Percentiles rank a stretch among this genome's conserved stretches.
These are phyloP conservation scores for Fusarium poae DNA, from an alignment of 2,329 filamentous ascomycete genomes.

Conservation along the genomic window DNA sequence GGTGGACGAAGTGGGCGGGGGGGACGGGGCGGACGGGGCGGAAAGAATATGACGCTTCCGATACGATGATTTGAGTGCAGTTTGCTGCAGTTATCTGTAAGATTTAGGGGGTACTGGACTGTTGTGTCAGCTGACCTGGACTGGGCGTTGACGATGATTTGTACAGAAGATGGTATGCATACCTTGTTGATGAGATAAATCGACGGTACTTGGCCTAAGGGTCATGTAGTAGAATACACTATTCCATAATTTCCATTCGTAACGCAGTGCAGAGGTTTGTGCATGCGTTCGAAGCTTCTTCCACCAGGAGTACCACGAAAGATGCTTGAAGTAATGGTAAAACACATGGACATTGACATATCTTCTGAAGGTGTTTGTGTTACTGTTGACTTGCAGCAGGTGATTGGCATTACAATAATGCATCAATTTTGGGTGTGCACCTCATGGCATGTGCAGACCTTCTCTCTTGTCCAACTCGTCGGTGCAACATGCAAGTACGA, in stretches of 20 bases:
- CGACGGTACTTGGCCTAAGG: too few species aligned
- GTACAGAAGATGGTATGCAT: not conserved
- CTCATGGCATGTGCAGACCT: not conserved
- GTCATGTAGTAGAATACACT: too few species aligned
- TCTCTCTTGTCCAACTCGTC: not conserved
- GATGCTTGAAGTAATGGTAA: not conserved
- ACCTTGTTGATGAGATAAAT: not conserved
- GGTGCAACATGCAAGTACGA: not conserved
- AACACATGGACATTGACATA: not conserved
- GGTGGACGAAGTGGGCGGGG: constrained; percentile 21
- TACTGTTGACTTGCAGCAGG: not conserved
- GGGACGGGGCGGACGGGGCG: constrained; percentile 17
- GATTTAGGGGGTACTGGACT: not conserved
- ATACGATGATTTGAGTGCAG: constrained; percentile 28
- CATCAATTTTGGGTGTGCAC: not conserved
- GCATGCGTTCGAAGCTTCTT: not conserved
- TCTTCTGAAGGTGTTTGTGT: not conserved
- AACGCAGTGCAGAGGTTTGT: not conserved
- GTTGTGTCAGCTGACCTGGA: not conserved
- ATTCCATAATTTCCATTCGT: too few species aligned
- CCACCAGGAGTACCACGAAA: not conserved
- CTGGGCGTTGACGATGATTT: not conserved
- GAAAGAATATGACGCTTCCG: constrained; percentile 30
- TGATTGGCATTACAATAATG: not conserved
- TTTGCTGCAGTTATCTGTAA: not conserved